phyloP scores from a whole-genome alignment of 1,139 yeast genomes.

The Candida tropicalis region DNA sequence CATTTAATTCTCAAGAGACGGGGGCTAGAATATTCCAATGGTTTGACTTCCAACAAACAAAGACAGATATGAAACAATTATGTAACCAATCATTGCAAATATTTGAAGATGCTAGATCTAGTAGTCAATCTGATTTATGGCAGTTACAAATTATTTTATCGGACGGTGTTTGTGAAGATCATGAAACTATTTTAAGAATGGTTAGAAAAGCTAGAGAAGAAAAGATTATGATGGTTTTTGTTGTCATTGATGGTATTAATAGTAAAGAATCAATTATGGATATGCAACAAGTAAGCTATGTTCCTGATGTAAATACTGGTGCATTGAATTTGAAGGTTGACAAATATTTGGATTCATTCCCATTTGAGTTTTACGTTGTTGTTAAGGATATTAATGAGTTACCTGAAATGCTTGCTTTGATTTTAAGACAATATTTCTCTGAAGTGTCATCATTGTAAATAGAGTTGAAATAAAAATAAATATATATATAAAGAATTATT shows the following conservation, averaged over 20 bases:
- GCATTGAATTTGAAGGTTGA: constrained; percentile 74
- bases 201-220: constrained; percentile 93
- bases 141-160: constrained; percentile 90
- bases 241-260: constrained; percentile 86
- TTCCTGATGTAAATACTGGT: constrained; percentile 66
- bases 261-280: constrained; percentile 87
- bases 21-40: constrained; percentile 86
- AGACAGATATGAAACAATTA: constrained; percentile 79
- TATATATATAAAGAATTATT: background rate
- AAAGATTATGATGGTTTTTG: constrained; percentile 93
- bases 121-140: constrained; percentile 74
- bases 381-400: constrained; percentile 86
- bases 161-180: constrained; percentile 97
- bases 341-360: constrained; percentile 89
- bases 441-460: constrained; percentile 43
- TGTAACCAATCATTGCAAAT: constrained; percentile 72
- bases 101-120: constrained; percentile 68
- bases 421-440: constrained; percentile 88
- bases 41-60: constrained; percentile 88
- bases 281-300: constrained; percentile 89
- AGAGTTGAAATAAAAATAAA: constrained; percentile 1
- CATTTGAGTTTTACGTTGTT: constrained; percentile 94
- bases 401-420: constrained; percentile 88
- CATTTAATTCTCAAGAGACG: constrained; percentile 72
- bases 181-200: constrained; percentile 74